A percentile compares a stretch with the other conserved stretches of the same genome.
These are phyloP conservation scores for Pugionium dolabratum DNA, from an alignment of 345 rosid genomes.

Conservation along the genomic window DNA sequence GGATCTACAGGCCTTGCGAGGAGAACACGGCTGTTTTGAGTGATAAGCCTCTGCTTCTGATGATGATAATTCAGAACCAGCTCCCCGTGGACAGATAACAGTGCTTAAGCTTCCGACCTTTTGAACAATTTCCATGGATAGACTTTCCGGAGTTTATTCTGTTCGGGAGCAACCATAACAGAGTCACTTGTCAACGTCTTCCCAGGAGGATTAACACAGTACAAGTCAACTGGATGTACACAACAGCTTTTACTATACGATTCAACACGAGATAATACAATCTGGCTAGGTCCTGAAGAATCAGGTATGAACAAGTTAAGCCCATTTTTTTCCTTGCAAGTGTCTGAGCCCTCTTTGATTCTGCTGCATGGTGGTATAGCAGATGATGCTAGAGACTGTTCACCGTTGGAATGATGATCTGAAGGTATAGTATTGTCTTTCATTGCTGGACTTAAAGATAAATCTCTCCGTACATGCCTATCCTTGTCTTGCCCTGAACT, in stretches of 20 bases:
- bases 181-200: slow-evolving; percentile 46
- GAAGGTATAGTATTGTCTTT: slow-evolving; percentile 40
- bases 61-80: slow-evolving; percentile 46
- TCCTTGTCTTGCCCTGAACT: slow-evolving; percentile 43
- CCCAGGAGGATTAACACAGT: slow-evolving; percentile 40
- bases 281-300: slow-evolving; percentile 42
- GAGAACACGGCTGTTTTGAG: slow-evolving; percentile 34
- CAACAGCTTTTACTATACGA: slow-evolving; percentile 43
- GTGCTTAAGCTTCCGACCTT: slow-evolving; percentile 42
- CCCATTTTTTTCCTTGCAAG: slow-evolving; percentile 39
- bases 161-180: slow-evolving; percentile 45
- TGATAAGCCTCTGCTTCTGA: slow-evolving; percentile 46
- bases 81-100: slow-evolving; percentile 37
- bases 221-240: slow-evolving; percentile 42
- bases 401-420: slow-evolving; percentile 43
- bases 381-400: slow-evolving; percentile 39
- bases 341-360: slow-evolving; percentile 39
- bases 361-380: slow-evolving; percentile 27
- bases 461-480: slow-evolving; percentile 38
- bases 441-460: slow-evolving; percentile 36
- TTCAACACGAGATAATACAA: slow-evolving; percentile 36
- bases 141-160: slow-evolving; percentile 44
- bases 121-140: slow-evolving; percentile 42
- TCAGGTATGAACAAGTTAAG: slow-evolving; percentile 39
- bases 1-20: slow-evolving; percentile 40